These are phyloP conservation scores for Fusarium nelsonii DNA, from an alignment of 2,329 filamentous ascomycete species.

Conservation along the genomic window DNA sequence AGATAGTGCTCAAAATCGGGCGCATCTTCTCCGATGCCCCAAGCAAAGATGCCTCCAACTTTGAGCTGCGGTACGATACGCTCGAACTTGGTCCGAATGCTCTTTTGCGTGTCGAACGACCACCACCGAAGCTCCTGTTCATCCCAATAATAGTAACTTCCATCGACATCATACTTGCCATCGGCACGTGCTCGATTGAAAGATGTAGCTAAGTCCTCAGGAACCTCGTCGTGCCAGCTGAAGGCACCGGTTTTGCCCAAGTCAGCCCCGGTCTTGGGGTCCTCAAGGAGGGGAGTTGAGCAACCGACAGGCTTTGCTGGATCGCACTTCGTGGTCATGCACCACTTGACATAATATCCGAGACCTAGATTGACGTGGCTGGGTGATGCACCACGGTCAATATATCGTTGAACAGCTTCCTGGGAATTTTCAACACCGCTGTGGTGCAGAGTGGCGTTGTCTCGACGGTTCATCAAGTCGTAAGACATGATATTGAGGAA, in stretches of 20 bases:
- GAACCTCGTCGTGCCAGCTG: constrained; percentile 69
- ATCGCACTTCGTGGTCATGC: constrained; percentile 62
- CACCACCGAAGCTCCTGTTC: constrained; percentile 71
- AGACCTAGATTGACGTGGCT: constrained; percentile 72
- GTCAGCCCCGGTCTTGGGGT: constrained; percentile 68
- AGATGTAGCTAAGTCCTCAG: constrained; percentile 65
- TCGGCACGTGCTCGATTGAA: constrained; percentile 67
- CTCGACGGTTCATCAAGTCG: constrained; percentile 77
- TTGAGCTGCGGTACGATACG: constrained; percentile 66
- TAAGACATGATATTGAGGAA: constrained; percentile 79
- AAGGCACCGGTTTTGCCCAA: constrained; percentile 69
- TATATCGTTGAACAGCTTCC: constrained; percentile 69
- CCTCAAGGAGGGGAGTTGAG: constrained; percentile 67
- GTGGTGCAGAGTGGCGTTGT: constrained; percentile 73
- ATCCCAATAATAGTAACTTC: constrained; percentile 79
- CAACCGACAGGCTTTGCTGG: constrained; percentile 64
- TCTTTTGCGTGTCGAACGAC: constrained; percentile 76
- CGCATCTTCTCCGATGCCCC: constrained; percentile 78
- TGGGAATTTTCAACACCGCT: constrained; percentile 69
- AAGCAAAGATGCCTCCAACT: constrained; percentile 80
- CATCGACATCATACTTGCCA: constrained; percentile 68
- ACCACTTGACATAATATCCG: constrained; percentile 77
- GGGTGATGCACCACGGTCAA: constrained; percentile 64
- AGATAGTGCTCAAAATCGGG: constrained; percentile 57
- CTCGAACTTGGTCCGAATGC: constrained; percentile 72